These are phyloP conservation scores for Ceratocystis variospora DNA, from an alignment of 2,329 filamentous ascomycete genomes.

Conservation along the genomic window DNA sequence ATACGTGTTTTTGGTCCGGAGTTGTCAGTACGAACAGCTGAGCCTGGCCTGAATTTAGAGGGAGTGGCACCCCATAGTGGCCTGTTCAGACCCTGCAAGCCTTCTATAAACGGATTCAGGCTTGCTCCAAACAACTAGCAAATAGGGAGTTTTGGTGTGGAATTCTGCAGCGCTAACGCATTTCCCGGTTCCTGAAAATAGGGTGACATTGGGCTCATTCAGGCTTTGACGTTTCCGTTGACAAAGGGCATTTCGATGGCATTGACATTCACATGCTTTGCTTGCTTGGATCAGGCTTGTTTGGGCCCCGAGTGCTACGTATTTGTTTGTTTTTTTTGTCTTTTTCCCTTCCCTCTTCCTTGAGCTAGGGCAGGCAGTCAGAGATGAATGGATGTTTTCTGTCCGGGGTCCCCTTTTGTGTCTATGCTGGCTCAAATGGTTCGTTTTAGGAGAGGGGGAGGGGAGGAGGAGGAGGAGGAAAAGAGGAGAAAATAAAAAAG, in stretches of 20 bases:
- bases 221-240: constrained; percentile 8
- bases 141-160: neutral
- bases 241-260: neutral
- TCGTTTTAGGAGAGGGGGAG: too few relatives aligned
- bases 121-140: neutral
- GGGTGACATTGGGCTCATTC: constrained; percentile 2
- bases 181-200: constrained; percentile 1
- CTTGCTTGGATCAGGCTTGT: too few relatives aligned
- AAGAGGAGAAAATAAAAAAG: neutral
- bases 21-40: neutral
- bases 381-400: too few relatives aligned
- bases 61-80: neutral
- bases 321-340: too few relatives aligned
- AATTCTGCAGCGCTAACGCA: neutral
- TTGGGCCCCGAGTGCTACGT: too few relatives aligned
- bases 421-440: too few relatives aligned
- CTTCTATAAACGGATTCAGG: constrained; percentile 3
- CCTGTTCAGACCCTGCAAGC: neutral
- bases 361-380: too few relatives aligned
- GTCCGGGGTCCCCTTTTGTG: too few relatives aligned
- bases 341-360: too few relatives aligned
- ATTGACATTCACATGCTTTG: neutral
- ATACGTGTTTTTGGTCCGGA: neutral
- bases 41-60: neutral
- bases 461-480: too few relatives aligned